These are phyloP conservation scores for Cadophora sp. DNA, from an alignment of 2,329 filamentous ascomycete species.

Conservation along the genomic window DNA sequence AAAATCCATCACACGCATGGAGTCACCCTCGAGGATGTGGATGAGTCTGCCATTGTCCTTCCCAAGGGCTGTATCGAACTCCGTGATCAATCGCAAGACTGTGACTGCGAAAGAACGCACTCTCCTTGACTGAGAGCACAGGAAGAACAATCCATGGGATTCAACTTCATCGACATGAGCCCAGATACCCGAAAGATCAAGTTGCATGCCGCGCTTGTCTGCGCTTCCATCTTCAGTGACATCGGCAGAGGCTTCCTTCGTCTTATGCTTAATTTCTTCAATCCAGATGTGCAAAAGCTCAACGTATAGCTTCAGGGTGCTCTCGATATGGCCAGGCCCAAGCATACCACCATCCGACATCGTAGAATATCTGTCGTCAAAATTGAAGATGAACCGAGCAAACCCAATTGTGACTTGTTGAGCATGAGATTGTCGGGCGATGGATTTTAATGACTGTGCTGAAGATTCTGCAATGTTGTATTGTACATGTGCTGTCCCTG, in stretches of 20 bases:
- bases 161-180: conserved; percentile 97
- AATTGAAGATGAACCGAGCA: conserved; percentile 97
- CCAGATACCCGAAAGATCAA: conserved; percentile 87
- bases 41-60: conserved; percentile 81
- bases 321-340: conserved; percentile 92
- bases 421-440: conserved; percentile 89
- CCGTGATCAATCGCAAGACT: conserved; percentile 87
- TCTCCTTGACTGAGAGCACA: conserved; percentile 92
- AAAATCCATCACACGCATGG: conserved; percentile 86
- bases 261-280: conserved; percentile 90
- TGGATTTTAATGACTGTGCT: conserved; percentile 90
- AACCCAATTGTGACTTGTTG: conserved; percentile 97
- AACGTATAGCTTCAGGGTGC: conserved; percentile 88
- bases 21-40: conserved; percentile 89
- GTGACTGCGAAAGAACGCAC: conserved; percentile 92
- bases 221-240: conserved; percentile 65
- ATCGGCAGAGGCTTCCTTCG: conserved; percentile 73
- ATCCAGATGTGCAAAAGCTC: conserved; percentile 97
- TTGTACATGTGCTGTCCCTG: conserved; percentile 94
- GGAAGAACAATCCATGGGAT: conserved; percentile 94
- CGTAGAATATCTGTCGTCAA: conserved; percentile 95
- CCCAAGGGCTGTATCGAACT: conserved; percentile 89
- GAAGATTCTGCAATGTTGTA: conserved; percentile 91
- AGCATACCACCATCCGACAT: conserved; percentile 99
- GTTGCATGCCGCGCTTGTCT: conserved; percentile 76